A percentile compares a stretch with the other conserved stretches of the same genome.
Conservation (phyloP, 1,139 yeast species). For the Sugiyamaella neomexicana region DNA sequence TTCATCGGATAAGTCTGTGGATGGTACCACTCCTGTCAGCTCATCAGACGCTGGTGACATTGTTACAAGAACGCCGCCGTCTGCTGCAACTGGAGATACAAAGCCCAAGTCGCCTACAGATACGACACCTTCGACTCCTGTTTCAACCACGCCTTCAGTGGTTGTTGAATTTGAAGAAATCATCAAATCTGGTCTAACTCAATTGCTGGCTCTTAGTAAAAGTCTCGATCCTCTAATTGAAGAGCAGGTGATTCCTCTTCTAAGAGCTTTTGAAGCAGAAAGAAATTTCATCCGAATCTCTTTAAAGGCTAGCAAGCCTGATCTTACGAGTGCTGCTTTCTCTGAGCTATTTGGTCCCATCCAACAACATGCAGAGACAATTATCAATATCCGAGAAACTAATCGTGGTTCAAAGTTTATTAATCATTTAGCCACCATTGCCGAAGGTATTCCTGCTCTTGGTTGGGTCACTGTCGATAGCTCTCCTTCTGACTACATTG, state of each 20-base stretch:
- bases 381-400: constrained; percentile 66
- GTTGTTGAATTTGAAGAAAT: constrained; percentile 54
- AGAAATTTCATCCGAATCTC: constrained; percentile 60
- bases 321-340: constrained; percentile 49
- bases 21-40: constrained; percentile 8
- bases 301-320: constrained; percentile 64
- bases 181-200: constrained; percentile 54
- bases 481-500: constrained; percentile 68
- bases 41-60: constrained; percentile 25
- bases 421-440: constrained; percentile 76
- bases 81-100: constrained; percentile 19
- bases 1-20: constrained; percentile 21
- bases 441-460: constrained; percentile 86
- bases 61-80: no score
- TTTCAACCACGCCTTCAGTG: constrained; percentile 25
- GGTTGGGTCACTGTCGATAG: constrained; percentile 79
- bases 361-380: constrained; percentile 57
- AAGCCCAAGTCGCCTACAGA: constrained; percentile 23
- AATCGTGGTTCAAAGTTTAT: constrained; percentile 65
- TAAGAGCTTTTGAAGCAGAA: constrained; percentile 62
- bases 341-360: constrained; percentile 66
- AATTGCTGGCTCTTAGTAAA: constrained; percentile 59
- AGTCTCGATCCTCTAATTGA: constrained; percentile 63
- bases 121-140: constrained; percentile 19
- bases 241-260: constrained; percentile 57